Base-by-base conservation (phyloP, 768 basidiomycete genomes). In the Termitomyces sp. region DNA sequence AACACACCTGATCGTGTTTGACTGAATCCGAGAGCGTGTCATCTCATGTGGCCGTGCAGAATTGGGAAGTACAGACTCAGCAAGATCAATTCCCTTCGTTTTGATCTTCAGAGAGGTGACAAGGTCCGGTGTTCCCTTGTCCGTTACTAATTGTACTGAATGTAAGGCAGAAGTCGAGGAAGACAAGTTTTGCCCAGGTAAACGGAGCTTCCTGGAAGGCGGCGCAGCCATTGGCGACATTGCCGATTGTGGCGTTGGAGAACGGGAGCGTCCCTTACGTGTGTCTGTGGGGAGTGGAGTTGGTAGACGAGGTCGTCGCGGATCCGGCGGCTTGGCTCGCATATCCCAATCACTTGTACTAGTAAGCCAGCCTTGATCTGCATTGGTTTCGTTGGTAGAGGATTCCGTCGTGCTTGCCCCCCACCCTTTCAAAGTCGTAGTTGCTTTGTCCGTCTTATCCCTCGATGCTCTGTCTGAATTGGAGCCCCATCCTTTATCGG, bases 1-100 rank as follows among this genome's bases (percentile, higher is more conserved):
- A 31, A 62, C 63, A 56, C 56, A 67, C 67, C 23, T 61, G 22
- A 71, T 60, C 16, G 56, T 58, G 15, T 48, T 66, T 40, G 46
- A 44, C 36, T 62, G 64, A 27, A 65, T 50, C 18, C 55, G 53
- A 35, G 46, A 40, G n/a, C 64, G 63, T 18, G 49, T 59, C 43
- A 57, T 12, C 23, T 44, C 43, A 12, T 27, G 38, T 18, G 56
- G 38, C 3, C 48, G 45, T 11, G 53, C 51, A 22, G 62, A 61
- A 32, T 53, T 52, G 9, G 56, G 5, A 12, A 27, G 20, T 15
- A 48, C 16, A 23, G 56, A 35, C n/a, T 60, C 61, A 33, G 22
- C 31, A 11, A 45, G 23, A 22, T 43, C 44, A 15, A 57, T 55
- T 33, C 54, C 52, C 43, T 53, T 56, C 49, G 58, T 59, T 25